phyloP scores from a whole-genome alignment of 805 yeast species.

The Kuraishia piskuri region DNA sequence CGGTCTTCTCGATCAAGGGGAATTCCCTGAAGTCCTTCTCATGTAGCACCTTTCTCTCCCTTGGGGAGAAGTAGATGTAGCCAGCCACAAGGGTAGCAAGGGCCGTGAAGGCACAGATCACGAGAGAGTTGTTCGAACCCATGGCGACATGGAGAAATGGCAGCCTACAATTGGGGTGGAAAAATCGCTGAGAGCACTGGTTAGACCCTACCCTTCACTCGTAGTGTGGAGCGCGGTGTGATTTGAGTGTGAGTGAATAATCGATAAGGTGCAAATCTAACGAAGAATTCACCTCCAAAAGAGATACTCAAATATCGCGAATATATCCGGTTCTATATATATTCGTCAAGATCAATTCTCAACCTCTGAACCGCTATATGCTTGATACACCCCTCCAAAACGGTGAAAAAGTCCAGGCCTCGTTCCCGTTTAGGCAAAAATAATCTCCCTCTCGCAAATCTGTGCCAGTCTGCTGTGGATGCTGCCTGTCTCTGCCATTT shows the following conservation, averaged over 20 bases:
- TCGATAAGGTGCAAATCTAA: neutral
- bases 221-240: too few species aligned
- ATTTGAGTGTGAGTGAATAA: too few species aligned
- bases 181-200: too few species aligned
- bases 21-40: slow-evolving; percentile 66
- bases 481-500: neutral
- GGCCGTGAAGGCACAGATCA: slow-evolving; percentile 10
- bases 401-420: neutral
- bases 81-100: slow-evolving; percentile 26
- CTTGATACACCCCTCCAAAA: neutral
- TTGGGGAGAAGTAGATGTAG: slow-evolving; percentile 24
- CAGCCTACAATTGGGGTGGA: neutral
- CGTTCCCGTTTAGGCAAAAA: neutral
- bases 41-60: slow-evolving; percentile 44
- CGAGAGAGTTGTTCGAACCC: neutral
- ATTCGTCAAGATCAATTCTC: neutral
- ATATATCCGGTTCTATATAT: too few species aligned
- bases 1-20: slow-evolving; percentile 70
- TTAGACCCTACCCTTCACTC: too few species aligned
- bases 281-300: neutral
- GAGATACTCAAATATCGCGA: neutral
- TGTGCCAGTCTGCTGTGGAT: neutral
- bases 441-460: neutral
- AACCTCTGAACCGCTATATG: neutral
- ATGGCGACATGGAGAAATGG: neutral